Conservation (phyloP, 768 basidiomycete species). For the Hygrophorus pudorinus region DNA sequence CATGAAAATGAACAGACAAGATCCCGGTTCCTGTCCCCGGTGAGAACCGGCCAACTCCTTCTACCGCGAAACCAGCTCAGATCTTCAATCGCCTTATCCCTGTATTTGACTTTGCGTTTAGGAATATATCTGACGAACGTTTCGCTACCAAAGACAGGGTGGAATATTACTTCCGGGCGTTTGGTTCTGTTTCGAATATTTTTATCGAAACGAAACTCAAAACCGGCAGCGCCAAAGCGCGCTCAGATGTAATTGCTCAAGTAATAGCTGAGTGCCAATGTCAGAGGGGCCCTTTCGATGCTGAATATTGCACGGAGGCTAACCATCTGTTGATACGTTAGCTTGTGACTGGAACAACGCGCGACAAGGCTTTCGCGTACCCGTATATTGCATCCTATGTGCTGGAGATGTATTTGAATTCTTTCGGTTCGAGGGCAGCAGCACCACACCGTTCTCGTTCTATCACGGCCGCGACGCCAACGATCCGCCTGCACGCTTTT, state of each 20-base stretch:
- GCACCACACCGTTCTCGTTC: not conserved
- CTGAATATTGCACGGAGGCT: too few species aligned
- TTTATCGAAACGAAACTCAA: not conserved
- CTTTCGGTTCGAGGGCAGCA: too few species aligned
- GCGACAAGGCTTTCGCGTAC: not conserved
- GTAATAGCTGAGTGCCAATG: conserved; percentile 1
- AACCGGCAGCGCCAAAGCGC: not conserved
- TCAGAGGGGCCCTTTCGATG: not conserved
- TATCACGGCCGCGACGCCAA: not conserved
- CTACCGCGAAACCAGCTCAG: not conserved
- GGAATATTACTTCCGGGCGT: not conserved
- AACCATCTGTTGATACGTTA: not conserved
- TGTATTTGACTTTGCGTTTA: not conserved
- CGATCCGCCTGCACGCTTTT: not conserved
- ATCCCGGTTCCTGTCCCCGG: conserved; percentile 3
- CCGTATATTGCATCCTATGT: too few species aligned
- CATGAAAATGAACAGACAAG: not conserved
- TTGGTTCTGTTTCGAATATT: not conserved
- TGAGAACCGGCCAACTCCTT: not conserved
- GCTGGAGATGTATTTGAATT: too few species aligned
- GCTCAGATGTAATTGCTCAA: conserved; percentile 1
- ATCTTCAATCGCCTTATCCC: not conserved
- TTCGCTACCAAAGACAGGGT: not conserved
- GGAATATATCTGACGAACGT: not conserved
- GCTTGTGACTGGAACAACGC: not conserved